Evolutionary conservation across 179 eudicot species (phyloP), one percentile per base, ranked within the genome.

Genomic region (Beta corolliflora): DNA sequence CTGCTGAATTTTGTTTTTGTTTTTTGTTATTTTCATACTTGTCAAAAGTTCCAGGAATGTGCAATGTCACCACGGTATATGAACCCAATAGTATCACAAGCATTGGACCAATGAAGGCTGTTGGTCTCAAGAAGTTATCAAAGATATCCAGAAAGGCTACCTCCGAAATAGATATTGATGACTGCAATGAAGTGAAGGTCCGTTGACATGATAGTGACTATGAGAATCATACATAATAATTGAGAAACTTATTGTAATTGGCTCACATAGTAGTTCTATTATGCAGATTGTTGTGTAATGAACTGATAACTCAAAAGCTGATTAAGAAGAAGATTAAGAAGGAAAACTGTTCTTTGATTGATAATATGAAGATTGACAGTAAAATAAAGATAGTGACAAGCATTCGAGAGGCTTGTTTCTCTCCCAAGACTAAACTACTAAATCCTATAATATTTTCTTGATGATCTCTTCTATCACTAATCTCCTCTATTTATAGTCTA

Each of bases 71-170:
- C 59, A 81, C 90, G 69, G 77, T 85, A 69, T 88, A 86, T 31
- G 90, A 88, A 82, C 79, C 83, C 82, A 88, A 86, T 91, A 89
- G 91, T 74, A 53, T 71, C 64, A 60, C 88, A 48, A 88, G 87
- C 83, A 83, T 69, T 71, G 91, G 94, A 78, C 81, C 86, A 77
- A 88, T 79, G 89, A 92, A 84, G 88, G 88, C 81, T 81, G 82
- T 90, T 83, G 97, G 92, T 75, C 88, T 88, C 41, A 88, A 85
- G 82, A 93, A 92, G 87, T 88, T 90, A 73, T 65, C 92, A 72
- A 91, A 92, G 88, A 75, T 80, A 59, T 87, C 83, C 80, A 87
- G 80, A 76, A 83, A 82, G 73, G 92, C 88, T 84, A 52, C 68
- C 2, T 75, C 81, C 46, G 89, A 82, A 80, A 84, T 76, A 73